Evolutionary conservation across 176 grass and related monocot species (phyloP).

Genomic region (Cenchrus americanus): DNA sequence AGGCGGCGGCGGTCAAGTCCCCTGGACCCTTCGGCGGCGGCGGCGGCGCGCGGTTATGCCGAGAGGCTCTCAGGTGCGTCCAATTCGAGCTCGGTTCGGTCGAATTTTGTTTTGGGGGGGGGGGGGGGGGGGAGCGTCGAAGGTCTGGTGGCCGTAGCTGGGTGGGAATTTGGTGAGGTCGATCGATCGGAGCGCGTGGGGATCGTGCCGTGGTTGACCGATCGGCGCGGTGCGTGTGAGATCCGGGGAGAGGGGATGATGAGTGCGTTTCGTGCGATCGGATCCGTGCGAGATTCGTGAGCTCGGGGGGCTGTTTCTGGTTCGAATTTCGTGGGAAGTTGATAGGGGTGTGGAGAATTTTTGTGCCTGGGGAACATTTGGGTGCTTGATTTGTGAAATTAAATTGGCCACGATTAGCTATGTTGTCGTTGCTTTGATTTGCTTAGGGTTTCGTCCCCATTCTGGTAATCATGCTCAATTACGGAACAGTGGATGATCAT

Average conservation of each 20-base stretch:
- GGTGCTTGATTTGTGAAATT: background rate
- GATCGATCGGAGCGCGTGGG: background rate
- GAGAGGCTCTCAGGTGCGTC: slow-evolving; percentile 53
- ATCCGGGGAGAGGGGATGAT: background rate
- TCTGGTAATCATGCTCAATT: background rate
- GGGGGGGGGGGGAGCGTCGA: background rate
- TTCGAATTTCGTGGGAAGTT: background rate
- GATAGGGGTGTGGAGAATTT: background rate
- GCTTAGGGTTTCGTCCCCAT: slow-evolving; percentile 22
- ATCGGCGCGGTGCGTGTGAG: background rate
- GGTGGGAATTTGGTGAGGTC: background rate
- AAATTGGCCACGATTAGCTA: background rate
- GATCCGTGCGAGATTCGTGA: background rate
- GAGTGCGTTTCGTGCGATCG: background rate
- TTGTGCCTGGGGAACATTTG: background rate
- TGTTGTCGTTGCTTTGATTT: background rate
- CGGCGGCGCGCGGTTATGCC: slow-evolving; percentile 58
- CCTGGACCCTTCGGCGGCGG: slow-evolving; percentile 47
- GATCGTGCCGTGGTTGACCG: background rate
- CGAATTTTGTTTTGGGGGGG: background rate
- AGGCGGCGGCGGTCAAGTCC: slow-evolving; percentile 41
- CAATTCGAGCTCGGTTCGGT: background rate
- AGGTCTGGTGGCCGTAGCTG: too few species aligned
- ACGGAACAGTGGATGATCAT: background rate
- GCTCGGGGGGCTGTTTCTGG: background rate